Percentiles rank a stretch among this genome's conserved stretches.
Conservation (phyloP, 2,329 filamentous ascomycete species). For the Neofusicoccum laricinum region DNA sequence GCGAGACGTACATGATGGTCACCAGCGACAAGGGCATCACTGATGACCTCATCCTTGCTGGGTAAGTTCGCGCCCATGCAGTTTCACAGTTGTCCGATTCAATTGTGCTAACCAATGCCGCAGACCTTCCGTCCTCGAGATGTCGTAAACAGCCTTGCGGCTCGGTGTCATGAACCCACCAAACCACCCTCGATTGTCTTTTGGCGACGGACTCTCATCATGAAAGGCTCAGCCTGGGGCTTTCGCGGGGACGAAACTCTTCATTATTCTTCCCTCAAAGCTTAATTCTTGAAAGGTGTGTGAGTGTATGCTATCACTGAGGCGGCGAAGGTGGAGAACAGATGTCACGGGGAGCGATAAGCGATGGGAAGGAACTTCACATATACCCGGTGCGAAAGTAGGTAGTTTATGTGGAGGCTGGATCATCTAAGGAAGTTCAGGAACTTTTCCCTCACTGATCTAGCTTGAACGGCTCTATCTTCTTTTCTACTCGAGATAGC, state of each 20-base stretch:
- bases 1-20: slow-evolving; percentile 66
- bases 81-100: not conserved
- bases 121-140: slow-evolving; percentile 13
- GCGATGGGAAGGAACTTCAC: too few relatives aligned
- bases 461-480: not conserved
- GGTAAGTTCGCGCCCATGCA: slow-evolving; percentile 29
- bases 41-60: slow-evolving; percentile 59
- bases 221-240: not conserved
- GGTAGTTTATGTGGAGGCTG: not conserved
- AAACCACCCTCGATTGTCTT: not conserved
- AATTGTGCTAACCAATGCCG: not conserved
- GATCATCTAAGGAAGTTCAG: not conserved
- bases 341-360: too few relatives aligned
- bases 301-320: not conserved
- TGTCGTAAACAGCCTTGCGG: not conserved
- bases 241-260: not conserved
- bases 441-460: not conserved
- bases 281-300: not conserved
- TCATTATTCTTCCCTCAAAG: not conserved
- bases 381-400: not conserved
- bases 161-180: not conserved
- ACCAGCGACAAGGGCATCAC: slow-evolving; percentile 45
- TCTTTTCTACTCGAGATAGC: not conserved
- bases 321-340: not conserved
- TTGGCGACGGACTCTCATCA: not conserved